Conservation (phyloP, 2,329 filamentous ascomycete species). For the Colletotrichum eremochloae region DNA sequence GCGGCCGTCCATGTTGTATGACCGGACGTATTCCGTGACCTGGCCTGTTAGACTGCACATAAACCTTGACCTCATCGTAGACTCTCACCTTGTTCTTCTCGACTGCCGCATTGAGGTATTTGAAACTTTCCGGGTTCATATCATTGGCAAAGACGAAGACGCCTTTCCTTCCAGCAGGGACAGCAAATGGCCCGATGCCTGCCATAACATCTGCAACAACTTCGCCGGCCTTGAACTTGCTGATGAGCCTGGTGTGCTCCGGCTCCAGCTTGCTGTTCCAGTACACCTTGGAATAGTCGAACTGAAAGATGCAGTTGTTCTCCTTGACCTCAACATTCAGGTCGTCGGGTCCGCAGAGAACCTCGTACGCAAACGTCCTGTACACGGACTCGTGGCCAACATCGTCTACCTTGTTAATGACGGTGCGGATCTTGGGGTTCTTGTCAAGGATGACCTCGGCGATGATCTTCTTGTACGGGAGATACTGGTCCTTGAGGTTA, state of each 20-base stretch:
- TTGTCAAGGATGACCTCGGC: constrained; percentile 91
- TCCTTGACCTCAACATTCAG: constrained; percentile 87
- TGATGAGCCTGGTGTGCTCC: constrained; percentile 86
- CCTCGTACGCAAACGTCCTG: constrained; percentile 92
- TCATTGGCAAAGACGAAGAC: constrained; percentile 98
- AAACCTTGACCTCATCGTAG: not conserved
- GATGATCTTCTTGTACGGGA: constrained; percentile 88
- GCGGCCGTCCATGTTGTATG: constrained; percentile 86
- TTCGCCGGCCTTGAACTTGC: constrained; percentile 83
- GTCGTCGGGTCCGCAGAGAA: constrained; percentile 85
- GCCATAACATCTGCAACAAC: constrained; percentile 98
- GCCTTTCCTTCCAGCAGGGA: constrained; percentile 89
- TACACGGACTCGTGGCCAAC: constrained; percentile 89
- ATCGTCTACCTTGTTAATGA: constrained; percentile 95
- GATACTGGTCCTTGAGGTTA: constrained; percentile 86
- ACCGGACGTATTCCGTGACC: constrained; percentile 77
- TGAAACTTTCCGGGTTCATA: constrained; percentile 90
- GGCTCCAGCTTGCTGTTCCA: constrained; percentile 95
- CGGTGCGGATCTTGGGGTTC: constrained; percentile 83
- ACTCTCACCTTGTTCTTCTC: constrained; percentile 80
- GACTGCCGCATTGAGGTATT: constrained; percentile 78
- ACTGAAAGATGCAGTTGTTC: constrained; percentile 86
- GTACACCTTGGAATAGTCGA: constrained; percentile 97
- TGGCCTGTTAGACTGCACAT: constrained; percentile 46
- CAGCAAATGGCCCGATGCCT: constrained; percentile 93